Evolutionary conservation across 2,329 filamentous ascomycete species (phyloP), one percentile per base, ranked within the genome.

Genomic region (Purpureocillium lavendulum): DNA sequence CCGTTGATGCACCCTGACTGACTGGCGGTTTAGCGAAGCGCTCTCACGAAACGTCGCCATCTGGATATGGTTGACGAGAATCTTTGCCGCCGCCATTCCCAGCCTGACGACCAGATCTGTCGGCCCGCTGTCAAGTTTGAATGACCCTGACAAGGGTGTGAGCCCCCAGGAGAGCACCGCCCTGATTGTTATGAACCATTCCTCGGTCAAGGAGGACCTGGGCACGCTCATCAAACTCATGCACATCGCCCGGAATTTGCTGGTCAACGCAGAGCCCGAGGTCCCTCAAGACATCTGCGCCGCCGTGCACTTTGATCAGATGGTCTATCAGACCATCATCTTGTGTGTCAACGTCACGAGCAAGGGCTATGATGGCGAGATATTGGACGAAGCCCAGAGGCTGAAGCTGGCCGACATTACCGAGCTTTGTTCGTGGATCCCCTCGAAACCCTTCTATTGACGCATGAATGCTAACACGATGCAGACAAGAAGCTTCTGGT

Each of bases 401-500:
- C 58, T 65, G 12, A 78, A 77, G 48, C 56, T 82, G 13, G 72
- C 72, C 39, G 78, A 82, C 52, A 73, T 83, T 30, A 79, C 75
- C 7, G 80, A 82, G 42, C 61, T 81, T 35, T 82, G 77, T 80
- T 59, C 49, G 75, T 60, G 8, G 4, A n/a, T n/a, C 9, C 16
- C 13, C 3, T 13, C 30, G 30, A 11, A 13, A 18, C 8, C 21
- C 10, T 17, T 39, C n/a, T 35, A 16, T 2, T 32, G 4, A 30
- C 34, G 8, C 32, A 32, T 40, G 11, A 28, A 6, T 30, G 10
- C 43, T 44, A 49, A 39, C 32, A 3, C 9, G 12, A n/a, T 6
- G n/a, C 39, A 81, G 77, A 78, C 56, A 82, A 83, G 48, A 82
- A 81, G 50, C 61, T 83, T 2, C 64, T 83, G 2, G 77, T 83